Base-by-base conservation (phyloP, 176 grass and related monocot genomes). In the Zizania latifolia region DNA sequence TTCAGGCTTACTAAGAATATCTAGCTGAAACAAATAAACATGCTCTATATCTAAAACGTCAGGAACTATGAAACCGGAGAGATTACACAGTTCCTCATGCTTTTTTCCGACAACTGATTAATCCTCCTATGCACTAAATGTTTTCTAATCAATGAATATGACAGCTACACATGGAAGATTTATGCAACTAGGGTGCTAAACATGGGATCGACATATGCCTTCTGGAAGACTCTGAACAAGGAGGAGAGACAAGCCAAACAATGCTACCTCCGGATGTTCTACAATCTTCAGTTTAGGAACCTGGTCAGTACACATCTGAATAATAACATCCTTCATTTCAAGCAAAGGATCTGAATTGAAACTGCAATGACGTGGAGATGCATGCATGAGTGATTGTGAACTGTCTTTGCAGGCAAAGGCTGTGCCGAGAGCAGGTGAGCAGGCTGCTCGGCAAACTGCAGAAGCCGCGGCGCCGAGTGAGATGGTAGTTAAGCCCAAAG, bases 151-250 rank as follows among this genome's bases (percentile, higher is more conserved):
- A 15, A 43, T 43, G 6, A 4, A 36, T 36, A n/a, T 50, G 5
- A 68, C 55, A 93, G 90, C 40, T 93, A 93, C 46, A 93, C 90
- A 30, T 89, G 90, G 90, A 86, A 93, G 83, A 93, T 93, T 17
- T 93, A 93, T 56, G 90, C 90, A 56, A 84, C 75, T 57, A 93
- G 56, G 61, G 86, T 93, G 53, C 54, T 93, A 39, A 86, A 86
- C 83, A 89, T 93, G 90, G 90, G 83, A 67, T 83, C 86, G 19
- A 60, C 89, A 26, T 93, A 93, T 19, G 65, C 76, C 36, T 93
- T 93, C 51, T 93, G 90, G 90, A 84, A 72, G 60, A 87, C 80
- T 62, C 41, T 89, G 44, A 84, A 86, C 70, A 81, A 78, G 70
- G 80, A 93, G 37, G 83, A 84, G 65, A 86, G 59, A 66, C 30